Conservation (phyloP, 306 rosid species). For the Crotalaria pallida region DNA sequence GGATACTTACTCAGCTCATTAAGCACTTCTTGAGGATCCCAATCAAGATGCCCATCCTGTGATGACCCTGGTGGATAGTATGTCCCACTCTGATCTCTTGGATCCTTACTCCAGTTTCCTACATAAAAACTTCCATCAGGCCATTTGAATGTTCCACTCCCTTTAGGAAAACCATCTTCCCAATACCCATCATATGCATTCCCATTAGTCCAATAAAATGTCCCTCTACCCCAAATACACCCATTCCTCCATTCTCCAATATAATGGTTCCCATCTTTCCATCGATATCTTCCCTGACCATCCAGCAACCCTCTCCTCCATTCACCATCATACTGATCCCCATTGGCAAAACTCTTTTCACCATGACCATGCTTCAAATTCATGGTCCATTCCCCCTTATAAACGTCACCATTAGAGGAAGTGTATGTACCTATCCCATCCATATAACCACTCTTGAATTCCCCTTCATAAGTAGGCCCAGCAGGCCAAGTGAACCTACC, state of each 20-base stretch:
- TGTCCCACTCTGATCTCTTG: conserved; percentile 72
- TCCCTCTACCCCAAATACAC: conserved; percentile 63
- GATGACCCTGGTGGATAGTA: conserved; percentile 51
- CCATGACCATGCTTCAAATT: conserved; percentile 82
- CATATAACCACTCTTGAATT: conserved; percentile 76
- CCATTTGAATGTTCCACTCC: conserved; percentile 71
- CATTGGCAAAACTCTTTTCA: conserved; percentile 38
- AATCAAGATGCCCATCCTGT: conserved; percentile 46
- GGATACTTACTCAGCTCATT: conserved; percentile 32
- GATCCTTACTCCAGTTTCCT: conserved; percentile 81
- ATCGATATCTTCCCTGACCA: conserved; percentile 66
- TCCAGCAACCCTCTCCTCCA: conserved; percentile 76
- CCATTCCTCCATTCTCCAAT: conserved; percentile 88
- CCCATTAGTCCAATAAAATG: conserved; percentile 65
- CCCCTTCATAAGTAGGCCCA: conserved; percentile 82
- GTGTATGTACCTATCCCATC: conserved; percentile 65
- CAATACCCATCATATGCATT: conserved; percentile 66
- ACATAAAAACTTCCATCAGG: conserved; percentile 67
- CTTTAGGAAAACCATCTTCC: conserved; percentile 78
- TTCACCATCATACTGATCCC: conserved; percentile 77
- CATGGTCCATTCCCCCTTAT: conserved; percentile 79
- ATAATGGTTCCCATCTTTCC: conserved; percentile 58
- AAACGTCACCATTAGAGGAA: conserved; percentile 50
- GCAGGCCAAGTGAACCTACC: conserved; percentile 89
- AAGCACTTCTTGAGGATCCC: conserved; percentile 76